These are phyloP conservation scores for Russula emetica DNA, from an alignment of 768 basidiomycete species.

Conservation along the genomic window DNA sequence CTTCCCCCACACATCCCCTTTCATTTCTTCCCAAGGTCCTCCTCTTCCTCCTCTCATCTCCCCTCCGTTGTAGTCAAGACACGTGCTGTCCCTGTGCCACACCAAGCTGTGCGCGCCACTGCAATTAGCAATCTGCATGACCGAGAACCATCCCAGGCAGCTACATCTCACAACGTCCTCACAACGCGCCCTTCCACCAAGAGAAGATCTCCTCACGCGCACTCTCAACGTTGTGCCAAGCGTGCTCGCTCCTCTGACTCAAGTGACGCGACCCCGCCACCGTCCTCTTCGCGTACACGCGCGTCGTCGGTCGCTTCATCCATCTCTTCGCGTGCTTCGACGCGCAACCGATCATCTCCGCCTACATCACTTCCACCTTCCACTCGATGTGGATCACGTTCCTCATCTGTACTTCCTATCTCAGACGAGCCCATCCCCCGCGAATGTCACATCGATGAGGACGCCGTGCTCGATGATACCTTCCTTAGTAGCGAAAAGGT, in stretches of 20 bases:
- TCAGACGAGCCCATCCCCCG: slow-evolving; percentile 38
- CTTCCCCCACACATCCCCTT: slow-evolving; percentile 22
- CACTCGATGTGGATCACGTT: slow-evolving; percentile 56
- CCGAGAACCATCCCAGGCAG: slow-evolving; percentile 7
- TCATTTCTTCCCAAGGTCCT: slow-evolving; percentile 35
- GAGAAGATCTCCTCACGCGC: slow-evolving; percentile 6
- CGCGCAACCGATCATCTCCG: slow-evolving; percentile 31
- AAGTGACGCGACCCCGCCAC: slow-evolving; percentile 23
- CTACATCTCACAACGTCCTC: neutral
- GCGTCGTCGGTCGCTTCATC: slow-evolving; percentile 27
- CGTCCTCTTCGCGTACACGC: slow-evolving; percentile 10
- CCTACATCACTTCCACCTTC: slow-evolving; percentile 27
- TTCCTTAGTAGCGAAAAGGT: slow-evolving; percentile 64
- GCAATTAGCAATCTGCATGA: neutral
- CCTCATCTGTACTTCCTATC: slow-evolving; percentile 49
- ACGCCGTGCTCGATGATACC: slow-evolving; percentile 47
- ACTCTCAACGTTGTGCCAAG: slow-evolving; percentile 13
- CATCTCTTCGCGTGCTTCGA: slow-evolving; percentile 25
- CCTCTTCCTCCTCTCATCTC: slow-evolving; percentile 25
- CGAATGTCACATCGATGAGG: slow-evolving; percentile 51
- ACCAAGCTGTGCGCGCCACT: neutral
- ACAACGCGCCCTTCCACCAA: neutral
- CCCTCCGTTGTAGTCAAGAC: slow-evolving; percentile 30
- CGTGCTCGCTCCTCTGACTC: slow-evolving; percentile 25
- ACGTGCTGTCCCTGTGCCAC: slow-evolving; percentile 32